Evolutionary conservation across 176 grass and related monocot species (phyloP).

Genomic region (Triticum monococcum): DNA sequence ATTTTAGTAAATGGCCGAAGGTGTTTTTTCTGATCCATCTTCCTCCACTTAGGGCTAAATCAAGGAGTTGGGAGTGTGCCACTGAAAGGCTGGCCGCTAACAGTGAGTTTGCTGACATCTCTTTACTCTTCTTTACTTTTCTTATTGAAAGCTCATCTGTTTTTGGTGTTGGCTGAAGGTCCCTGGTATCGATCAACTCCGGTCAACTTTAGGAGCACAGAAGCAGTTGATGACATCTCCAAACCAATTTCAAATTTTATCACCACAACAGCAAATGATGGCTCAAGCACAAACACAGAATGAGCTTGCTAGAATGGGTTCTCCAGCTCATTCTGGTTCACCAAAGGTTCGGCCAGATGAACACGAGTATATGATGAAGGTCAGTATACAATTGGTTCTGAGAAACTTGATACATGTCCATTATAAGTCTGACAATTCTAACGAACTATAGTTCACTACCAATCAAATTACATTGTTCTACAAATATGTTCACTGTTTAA

Average conservation of each 20-base stretch:
- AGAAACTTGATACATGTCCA: slow-evolving; percentile 16
- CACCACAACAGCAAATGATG: slow-evolving; percentile 73
- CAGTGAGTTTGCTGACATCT: slow-evolving; percentile 49
- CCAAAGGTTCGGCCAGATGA: slow-evolving; percentile 73
- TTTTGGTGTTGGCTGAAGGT: slow-evolving; percentile 54
- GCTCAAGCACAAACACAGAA: slow-evolving; percentile 81
- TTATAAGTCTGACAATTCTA: not conserved
- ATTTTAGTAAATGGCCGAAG: not conserved
- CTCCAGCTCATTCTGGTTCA: slow-evolving; percentile 71
- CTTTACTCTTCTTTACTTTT: not conserved
- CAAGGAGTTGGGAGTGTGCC: slow-evolving; percentile 89
- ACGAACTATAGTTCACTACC: not conserved
- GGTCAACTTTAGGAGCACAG: slow-evolving; percentile 74
- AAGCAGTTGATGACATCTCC: slow-evolving; percentile 78
- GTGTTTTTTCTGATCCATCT: slow-evolving; percentile 35
- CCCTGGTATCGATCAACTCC: slow-evolving; percentile 84
- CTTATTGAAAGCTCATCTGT: slow-evolving; percentile 23
- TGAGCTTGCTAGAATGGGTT: slow-evolving; percentile 74
- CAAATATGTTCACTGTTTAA: not conserved
- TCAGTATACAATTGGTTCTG: slow-evolving; percentile 24
- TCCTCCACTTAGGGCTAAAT: slow-evolving; percentile 59
- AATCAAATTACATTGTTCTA: not conserved
- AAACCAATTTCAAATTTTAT: slow-evolving; percentile 87
- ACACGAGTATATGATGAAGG: slow-evolving; percentile 64
- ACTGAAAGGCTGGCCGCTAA: slow-evolving; percentile 94